Evolutionary conservation across 345 rosid genomes (phyloP).

Genomic region (Moricandia moricandioides): DNA sequence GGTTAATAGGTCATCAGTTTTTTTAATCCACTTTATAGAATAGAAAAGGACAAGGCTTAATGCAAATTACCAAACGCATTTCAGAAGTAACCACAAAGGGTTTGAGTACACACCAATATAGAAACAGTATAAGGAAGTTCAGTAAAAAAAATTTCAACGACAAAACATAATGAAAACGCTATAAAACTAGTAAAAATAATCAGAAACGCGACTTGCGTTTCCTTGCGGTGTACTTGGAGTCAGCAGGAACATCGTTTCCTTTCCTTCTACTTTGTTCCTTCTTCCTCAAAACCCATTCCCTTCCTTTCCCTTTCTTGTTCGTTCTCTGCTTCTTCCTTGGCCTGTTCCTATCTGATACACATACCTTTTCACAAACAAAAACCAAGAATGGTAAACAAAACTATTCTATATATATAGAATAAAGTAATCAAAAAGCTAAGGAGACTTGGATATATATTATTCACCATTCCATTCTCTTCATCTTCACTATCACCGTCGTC

Average conservation of each 20-base stretch:
- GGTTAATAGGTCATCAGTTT: background rate
- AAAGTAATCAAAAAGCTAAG: background rate
- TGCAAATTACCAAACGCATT: background rate
- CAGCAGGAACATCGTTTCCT: constrained; percentile 71
- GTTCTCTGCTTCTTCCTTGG: constrained; percentile 76
- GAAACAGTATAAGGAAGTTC: background rate
- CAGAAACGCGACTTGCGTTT: constrained; percentile 79
- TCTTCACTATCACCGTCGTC: constrained; percentile 49
- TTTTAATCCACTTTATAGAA: background rate
- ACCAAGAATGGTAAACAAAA: background rate
- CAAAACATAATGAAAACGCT: background rate
- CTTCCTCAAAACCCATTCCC: constrained; percentile 79
- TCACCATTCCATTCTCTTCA: constrained; percentile 62
- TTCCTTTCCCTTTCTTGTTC: constrained; percentile 62
- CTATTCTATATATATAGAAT: background rate
- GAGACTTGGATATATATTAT: background rate
- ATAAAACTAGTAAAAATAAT: background rate
- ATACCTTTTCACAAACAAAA: constrained; percentile 43
- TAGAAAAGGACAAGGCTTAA: background rate
- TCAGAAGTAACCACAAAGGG: background rate
- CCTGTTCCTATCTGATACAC: constrained; percentile 65
- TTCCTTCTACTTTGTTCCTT: constrained; percentile 83
- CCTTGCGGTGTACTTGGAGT: constrained; percentile 76
- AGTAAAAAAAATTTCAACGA: background rate
- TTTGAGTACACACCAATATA: background rate